Evolutionary conservation across 495 filamentous ascomycete genomes (phyloP), one percentile per base, ranked within the genome.

Genomic region (Annulohypoxylon moriforme): DNA sequence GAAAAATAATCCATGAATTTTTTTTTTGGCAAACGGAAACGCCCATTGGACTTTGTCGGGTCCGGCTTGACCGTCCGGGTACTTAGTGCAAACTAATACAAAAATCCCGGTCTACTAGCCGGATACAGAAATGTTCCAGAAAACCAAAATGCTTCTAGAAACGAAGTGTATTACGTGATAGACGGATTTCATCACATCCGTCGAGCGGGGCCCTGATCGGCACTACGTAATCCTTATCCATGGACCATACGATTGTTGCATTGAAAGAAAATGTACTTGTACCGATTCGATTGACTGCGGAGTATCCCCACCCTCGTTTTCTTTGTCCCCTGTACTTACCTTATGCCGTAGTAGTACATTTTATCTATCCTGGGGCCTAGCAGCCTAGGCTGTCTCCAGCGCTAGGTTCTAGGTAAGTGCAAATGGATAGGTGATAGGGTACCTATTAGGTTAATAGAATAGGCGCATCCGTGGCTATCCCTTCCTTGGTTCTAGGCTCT

Each of bases 91-190:
- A 55, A 40, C 64, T 68, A 65, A 72, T 6, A 44, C 40, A 36
- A 68, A 36, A 59, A 25, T 53, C 44, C 16, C 25, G 55, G 47
- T 46, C 50, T 38, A 64, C 70, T 63, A 47, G 42, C 59, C 47
- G 38, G 22, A 66, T 29, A 25, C 1, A 56, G 73, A 74, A 78
- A 71, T 46, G 36, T 73, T 78, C 76, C 60, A 69, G 72, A 74
- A 74, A 38, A 9, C 76, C 47, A 65, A 68, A 74, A 74, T 31
- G 14, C 0, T 74, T 74, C 67, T 57, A 65, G 76, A 78, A 76
- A 47, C 10, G 27, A 60, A 34, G 42, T 10, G 59, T 31, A 63
- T 68, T 60, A 36, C 25, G 58, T 42, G 27, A 67, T 53, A 29
- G 46, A 58, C 50, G 60, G 3, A 56, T 72, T 72, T 61, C 31